Base-by-base conservation (phyloP, 2,329 filamentous ascomycete genomes). In the Fusarium haematococcum region DNA sequence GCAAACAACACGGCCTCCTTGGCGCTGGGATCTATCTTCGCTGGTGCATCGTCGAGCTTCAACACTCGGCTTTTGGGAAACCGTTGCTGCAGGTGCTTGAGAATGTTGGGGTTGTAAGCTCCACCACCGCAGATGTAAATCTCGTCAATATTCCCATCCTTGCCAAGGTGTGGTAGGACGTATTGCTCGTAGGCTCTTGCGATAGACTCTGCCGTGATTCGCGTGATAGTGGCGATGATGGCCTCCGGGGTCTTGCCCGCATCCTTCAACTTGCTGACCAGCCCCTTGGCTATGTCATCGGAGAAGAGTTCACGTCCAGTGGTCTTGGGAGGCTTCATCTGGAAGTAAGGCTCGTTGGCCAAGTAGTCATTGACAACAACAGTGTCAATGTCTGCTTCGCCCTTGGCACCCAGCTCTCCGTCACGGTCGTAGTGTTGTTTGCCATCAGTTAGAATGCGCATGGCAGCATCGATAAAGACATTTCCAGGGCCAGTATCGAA, bases 91-190 rank as follows among this genome's bases (percentile, higher is more conserved):
- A 91, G 86, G 75, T 86, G 89, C 5, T 84, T 79, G n/a, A 76
- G 83, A 72, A 91, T 91, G 71, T 90, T 91, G 1, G 87, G 86
- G 74, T 91, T 91, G 68, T 86, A 84, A 0, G 88, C 88, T 18
- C 88, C 88, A 6, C 88, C 88, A 10, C 90, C 89, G 75, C 89
- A 91, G 84, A 91, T 88, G 80, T 89, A 91, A 43, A 91, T 85
- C 80, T 91, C 89, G 48, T 79, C 81, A 13, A 83, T 70, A 13
- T 48, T 61, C 3, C 30, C 56, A 14, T 20, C 39, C 7, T 25
- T 20, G 25, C 32, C 35, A 1, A 65, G 23, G 6, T 73, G 41
- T n/a, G 69, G 61, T 6, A 63, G 60, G 30, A 68, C 52, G n/a
- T 67, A 75, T 18, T 67, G 57, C 60, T 66, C 68, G 62, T 77